A percentile compares a stretch with the other conserved stretches of the same genome.
Conservation (phyloP, 305 asterid species). For the Andrographis paniculata region DNA sequence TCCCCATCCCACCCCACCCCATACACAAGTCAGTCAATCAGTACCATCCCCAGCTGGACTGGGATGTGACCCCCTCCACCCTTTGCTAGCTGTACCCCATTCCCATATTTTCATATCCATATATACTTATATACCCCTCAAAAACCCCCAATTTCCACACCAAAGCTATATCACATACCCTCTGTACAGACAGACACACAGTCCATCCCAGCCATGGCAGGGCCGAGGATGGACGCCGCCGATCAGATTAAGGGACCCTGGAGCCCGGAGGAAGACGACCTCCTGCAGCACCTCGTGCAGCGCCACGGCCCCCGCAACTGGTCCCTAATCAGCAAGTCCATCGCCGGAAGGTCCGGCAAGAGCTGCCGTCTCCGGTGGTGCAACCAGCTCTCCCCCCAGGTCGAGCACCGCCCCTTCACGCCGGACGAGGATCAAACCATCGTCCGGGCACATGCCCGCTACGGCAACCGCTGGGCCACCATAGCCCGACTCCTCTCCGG, state of each 20-base stretch:
- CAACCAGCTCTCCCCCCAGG: slow-evolving; percentile 90
- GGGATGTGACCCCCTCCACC: too few species aligned
- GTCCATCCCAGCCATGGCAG: too few species aligned
- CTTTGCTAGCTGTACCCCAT: too few species aligned
- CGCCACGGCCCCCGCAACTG: slow-evolving; percentile 79
- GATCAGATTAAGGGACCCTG: slow-evolving; percentile 94
- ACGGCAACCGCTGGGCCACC: slow-evolving; percentile 95
- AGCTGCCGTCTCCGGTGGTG: slow-evolving; percentile 95
- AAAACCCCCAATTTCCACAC: too few species aligned
- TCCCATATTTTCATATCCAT: too few species aligned
- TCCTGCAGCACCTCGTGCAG: slow-evolving; percentile 53
- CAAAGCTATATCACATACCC: too few species aligned
- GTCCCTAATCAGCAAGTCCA: slow-evolving; percentile 74
- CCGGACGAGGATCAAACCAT: slow-evolving; percentile 74
- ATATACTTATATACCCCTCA: too few species aligned
- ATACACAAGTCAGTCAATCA: too few species aligned
- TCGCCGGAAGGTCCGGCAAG: slow-evolving; percentile 80
- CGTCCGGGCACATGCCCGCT: slow-evolving; percentile 65
- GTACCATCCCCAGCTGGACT: too few species aligned
- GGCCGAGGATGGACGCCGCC: too few species aligned
- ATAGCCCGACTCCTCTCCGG: slow-evolving; percentile 80
- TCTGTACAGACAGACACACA: too few species aligned
- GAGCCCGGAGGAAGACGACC: slow-evolving; percentile 88
- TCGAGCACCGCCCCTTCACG: slow-evolving; percentile 76
- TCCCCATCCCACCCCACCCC: too few species aligned